Base-by-base conservation (phyloP, 345 rosid genomes). In the Bruguiera parviflora region DNA sequence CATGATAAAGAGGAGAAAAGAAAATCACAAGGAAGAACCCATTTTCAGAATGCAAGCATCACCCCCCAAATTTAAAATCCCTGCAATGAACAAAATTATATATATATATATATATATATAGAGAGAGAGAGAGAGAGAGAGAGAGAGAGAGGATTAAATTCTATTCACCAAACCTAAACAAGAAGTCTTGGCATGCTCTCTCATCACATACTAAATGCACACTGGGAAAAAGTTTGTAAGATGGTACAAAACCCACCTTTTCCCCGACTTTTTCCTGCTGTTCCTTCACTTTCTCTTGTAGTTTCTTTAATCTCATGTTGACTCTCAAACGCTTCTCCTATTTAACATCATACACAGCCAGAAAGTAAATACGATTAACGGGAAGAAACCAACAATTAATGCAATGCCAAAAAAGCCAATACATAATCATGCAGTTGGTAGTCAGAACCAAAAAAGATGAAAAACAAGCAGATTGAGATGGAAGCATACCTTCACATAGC, bases 251-350 rank as follows among this genome's bases (percentile, higher is more conserved):
- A 21, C 28, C 59, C 59, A 82, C 79, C 70, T 78, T 67, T 56
- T 71, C 58, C n/a, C 75, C 64, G 19, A 88, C 90, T 75, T 77
- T 83, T 62, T 88, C 92, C 72, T 84, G 90, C 27, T 88, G 90
- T 74, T 84, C 78, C 80, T 86, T 88, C 60, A 88, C 90, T 75
- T 84, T 86, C 77, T 88, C 90, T 18, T 65, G 85, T 57, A 88
- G 65, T 72, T 74, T 83, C 77, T 86, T 81, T 15, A 88, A 63
- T 16, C 85, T 83, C 82, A 83, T 72, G 81, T 86, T 82, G 70
- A 83, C 89, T 75, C 90, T 82, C 64, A 88, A 79, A 46, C 89
- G 80, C 80, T 88, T 88, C 75, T 88, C 93, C 93, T 88, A 67
- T 52, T 43, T 65, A 33, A 43, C 58, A 47, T 56, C 24, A 63